Conservation (phyloP, 176 grass and related monocot species). For the Poa annua region DNA sequence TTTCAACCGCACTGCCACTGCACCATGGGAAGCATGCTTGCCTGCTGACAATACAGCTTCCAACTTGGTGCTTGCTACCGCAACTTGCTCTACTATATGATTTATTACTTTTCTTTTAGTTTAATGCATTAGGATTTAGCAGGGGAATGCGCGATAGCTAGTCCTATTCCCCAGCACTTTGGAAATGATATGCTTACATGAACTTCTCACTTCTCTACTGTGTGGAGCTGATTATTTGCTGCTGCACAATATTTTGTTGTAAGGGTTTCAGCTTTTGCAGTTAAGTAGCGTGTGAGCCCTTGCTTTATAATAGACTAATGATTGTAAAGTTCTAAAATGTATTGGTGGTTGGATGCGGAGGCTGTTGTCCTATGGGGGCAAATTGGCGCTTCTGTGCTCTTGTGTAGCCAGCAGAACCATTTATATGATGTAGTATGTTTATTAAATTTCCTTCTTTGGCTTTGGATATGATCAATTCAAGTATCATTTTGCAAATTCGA, state of each 20-base stretch:
- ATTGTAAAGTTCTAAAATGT: background rate
- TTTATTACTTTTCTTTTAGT: background rate
- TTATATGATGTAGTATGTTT: too few relatives aligned
- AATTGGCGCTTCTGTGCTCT: background rate
- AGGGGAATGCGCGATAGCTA: slow-evolving; percentile 4
- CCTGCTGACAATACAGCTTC: background rate
- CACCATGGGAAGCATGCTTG: slow-evolving; percentile 42
- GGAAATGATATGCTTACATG: background rate
- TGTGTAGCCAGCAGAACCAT: too few relatives aligned
- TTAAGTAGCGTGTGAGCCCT: background rate
- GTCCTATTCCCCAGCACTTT: background rate
- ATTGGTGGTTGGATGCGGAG: background rate
- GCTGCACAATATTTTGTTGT: background rate
- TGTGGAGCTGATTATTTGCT: background rate
- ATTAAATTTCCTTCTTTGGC: too few relatives aligned
- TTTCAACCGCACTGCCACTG: slow-evolving; percentile 31
- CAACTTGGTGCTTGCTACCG: background rate
- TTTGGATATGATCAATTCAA: too few relatives aligned
- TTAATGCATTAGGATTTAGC: background rate
- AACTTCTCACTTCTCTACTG: slow-evolving; percentile 1
- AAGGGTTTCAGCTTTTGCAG: background rate
- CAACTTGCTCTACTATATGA: background rate
- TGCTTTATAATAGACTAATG: background rate
- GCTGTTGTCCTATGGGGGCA: too few relatives aligned
- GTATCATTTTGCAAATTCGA: too few relatives aligned